Percentiles rank a stretch among this genome's conserved stretches.
phyloP scores from a whole-genome alignment of 2,329 filamentous ascomycete species.

The Orbilia quercus region DNA sequence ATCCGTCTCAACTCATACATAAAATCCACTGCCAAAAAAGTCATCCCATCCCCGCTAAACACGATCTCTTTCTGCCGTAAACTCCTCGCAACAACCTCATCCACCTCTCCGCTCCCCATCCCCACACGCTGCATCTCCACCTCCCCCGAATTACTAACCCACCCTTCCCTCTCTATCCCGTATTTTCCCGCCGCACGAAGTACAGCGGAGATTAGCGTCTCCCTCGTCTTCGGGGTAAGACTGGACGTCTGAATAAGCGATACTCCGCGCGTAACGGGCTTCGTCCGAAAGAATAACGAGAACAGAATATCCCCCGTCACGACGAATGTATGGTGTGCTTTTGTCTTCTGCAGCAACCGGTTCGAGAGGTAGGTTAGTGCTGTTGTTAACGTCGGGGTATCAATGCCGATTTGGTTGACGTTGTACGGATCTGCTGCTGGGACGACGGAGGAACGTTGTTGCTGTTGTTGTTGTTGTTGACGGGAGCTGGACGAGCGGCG shows the following conservation, averaged over 20 bases:
- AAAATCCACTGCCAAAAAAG: slow-evolving; percentile 71
- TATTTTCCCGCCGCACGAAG: slow-evolving; percentile 26
- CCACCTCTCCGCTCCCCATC: slow-evolving; percentile 42
- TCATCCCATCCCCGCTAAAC: slow-evolving; percentile 72
- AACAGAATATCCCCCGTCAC: slow-evolving; percentile 41
- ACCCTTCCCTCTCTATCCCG: slow-evolving; percentile 44
- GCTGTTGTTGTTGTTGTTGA: slow-evolving; percentile 1
- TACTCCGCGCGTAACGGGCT: slow-evolving; percentile 10
- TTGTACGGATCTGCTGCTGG: neutral
- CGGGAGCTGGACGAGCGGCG: neutral
- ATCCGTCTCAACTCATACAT: slow-evolving; percentile 74
- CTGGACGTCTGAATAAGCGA: slow-evolving; percentile 40
- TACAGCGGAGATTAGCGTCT: slow-evolving; percentile 30
- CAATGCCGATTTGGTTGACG: slow-evolving; percentile 12
- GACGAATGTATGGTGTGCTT: slow-evolving; percentile 53
- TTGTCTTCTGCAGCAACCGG: slow-evolving; percentile 49
- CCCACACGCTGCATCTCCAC: slow-evolving; percentile 21
- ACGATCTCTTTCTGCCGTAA: slow-evolving; percentile 72
- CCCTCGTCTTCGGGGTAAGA: slow-evolving; percentile 22
- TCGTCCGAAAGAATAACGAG: slow-evolving; percentile 43
- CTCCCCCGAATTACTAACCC: slow-evolving; percentile 47
- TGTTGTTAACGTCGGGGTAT: slow-evolving; percentile 42
- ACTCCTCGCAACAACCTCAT: slow-evolving; percentile 69
- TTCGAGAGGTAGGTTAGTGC: slow-evolving; percentile 44
- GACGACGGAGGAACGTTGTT: neutral